Percentiles rank a stretch among this genome's conserved stretches.
Evolutionary conservation across 306 rosid genomes (phyloP).

Genomic region (Psophocarpus tetragonolobus): DNA sequence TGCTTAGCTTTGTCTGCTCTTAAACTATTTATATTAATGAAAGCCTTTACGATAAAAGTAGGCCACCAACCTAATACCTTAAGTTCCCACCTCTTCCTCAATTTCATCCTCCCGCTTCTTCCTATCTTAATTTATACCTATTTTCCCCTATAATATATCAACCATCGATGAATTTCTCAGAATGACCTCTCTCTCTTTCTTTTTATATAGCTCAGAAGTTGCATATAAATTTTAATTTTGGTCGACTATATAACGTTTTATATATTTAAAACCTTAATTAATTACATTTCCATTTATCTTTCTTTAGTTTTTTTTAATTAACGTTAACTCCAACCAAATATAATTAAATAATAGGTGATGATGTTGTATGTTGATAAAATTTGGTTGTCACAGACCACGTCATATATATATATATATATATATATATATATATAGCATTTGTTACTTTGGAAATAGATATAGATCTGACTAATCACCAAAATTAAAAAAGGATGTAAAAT

Average conservation of each 20-base stretch:
- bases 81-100: conserved; percentile 59
- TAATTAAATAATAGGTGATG: background rate
- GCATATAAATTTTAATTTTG: no score
- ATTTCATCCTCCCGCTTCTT: conserved; percentile 38
- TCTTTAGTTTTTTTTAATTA: background rate
- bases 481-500: no score
- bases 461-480: conserved; percentile 3
- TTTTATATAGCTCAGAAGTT: no score
- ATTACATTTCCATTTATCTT: background rate
- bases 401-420: background rate
- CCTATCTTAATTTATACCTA: background rate
- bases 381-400: no score
- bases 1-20: conserved; percentile 33
- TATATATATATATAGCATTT: no score
- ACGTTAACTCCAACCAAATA: background rate
- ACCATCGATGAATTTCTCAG: conserved; percentile 7
- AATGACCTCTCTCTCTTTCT: no score
- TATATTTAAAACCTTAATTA: no score
- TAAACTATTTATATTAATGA: conserved; percentile 17
- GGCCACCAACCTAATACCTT: conserved; percentile 72
- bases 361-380: no score
- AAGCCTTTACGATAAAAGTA: conserved; percentile 44
- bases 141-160: background rate
- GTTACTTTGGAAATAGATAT: background rate
- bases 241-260: no score